Conservation (phyloP, 441 rosid genomes). For the Eugenia klotzschiana region DNA sequence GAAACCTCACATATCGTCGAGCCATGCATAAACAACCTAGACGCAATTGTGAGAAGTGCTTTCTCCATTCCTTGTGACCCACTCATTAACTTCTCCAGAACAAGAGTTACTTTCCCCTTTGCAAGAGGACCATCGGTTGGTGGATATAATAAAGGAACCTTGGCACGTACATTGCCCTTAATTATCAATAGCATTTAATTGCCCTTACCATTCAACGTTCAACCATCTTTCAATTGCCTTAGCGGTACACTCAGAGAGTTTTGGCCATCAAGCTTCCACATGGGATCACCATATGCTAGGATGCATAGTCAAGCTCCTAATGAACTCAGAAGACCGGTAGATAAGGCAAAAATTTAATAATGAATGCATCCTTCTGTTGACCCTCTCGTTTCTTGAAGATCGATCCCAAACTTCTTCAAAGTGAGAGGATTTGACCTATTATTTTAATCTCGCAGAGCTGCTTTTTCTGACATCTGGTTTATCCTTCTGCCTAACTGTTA, state of each 20-base stretch:
- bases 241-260: not conserved
- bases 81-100: not conserved
- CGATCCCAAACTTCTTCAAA: not conserved
- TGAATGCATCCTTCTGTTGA: not conserved
- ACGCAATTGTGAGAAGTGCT: not conserved
- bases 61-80: not conserved
- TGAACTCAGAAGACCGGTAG: not conserved
- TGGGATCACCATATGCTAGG: not conserved
- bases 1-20: not conserved
- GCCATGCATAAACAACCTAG: not conserved
- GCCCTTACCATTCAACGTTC: too few relatives aligned
- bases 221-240: not conserved
- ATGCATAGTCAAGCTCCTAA: not conserved
- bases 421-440: not conserved
- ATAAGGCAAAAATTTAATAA: not conserved
- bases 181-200: too few relatives aligned
- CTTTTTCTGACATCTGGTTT: not conserved
- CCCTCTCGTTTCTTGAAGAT: not conserved
- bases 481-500: not conserved
- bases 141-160: not conserved
- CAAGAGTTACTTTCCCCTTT: not conserved
- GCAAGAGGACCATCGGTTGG: not conserved
- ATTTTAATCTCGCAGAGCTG: not conserved
- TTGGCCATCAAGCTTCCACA: not conserved
- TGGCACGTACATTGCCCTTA: rapidly evolving